Evolutionary conservation across 805 yeast genomes (phyloP).

Genomic region (Nakazawaea wickerhamii): DNA sequence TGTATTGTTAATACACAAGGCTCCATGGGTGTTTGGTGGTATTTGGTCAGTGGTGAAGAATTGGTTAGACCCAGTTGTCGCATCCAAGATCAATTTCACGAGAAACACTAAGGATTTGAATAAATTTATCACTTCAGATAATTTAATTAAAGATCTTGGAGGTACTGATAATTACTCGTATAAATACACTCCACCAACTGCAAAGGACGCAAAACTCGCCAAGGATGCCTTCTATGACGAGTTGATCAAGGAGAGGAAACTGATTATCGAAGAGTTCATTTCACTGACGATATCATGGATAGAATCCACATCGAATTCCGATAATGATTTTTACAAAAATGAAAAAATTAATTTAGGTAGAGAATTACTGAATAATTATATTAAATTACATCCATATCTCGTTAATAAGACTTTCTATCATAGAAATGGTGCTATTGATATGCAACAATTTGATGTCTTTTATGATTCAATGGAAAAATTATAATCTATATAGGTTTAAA

Average conservation of each 20-base stretch:
- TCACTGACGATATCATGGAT: slow-evolving; percentile 76
- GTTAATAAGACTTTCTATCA: slow-evolving; percentile 79
- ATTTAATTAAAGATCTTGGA: slow-evolving; percentile 69
- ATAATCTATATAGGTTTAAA: too few species aligned
- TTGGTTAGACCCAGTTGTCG: slow-evolving; percentile 97
- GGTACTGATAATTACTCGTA: slow-evolving; percentile 60
- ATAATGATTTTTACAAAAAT: slow-evolving; percentile 40
- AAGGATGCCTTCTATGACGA: slow-evolving; percentile 41
- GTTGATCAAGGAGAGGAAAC: slow-evolving; percentile 47
- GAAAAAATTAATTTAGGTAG: slow-evolving; percentile 51
- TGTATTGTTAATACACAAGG: slow-evolving; percentile 77
- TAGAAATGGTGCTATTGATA: slow-evolving; percentile 51
- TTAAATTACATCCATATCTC: slow-evolving; percentile 70
- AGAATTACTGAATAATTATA: slow-evolving; percentile 57
- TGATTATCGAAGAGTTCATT: slow-evolving; percentile 48
- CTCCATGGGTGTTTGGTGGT: slow-evolving; percentile 95
- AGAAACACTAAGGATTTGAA: slow-evolving; percentile 61
- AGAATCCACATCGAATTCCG: slow-evolving; percentile 48
- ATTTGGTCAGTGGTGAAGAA: slow-evolving; percentile 90
- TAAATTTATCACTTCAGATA: slow-evolving; percentile 50
- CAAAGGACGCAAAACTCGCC: slow-evolving; percentile 45
- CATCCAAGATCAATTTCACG: slow-evolving; percentile 83
- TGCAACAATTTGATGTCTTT: slow-evolving; percentile 10
- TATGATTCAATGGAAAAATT: slow-evolving; percentile 15
- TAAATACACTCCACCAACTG: slow-evolving; percentile 57